Evolutionary conservation across 2,329 filamentous ascomycete species (phyloP), one percentile per base, ranked within the genome.

Genomic region (Beauveria sp.): DNA sequence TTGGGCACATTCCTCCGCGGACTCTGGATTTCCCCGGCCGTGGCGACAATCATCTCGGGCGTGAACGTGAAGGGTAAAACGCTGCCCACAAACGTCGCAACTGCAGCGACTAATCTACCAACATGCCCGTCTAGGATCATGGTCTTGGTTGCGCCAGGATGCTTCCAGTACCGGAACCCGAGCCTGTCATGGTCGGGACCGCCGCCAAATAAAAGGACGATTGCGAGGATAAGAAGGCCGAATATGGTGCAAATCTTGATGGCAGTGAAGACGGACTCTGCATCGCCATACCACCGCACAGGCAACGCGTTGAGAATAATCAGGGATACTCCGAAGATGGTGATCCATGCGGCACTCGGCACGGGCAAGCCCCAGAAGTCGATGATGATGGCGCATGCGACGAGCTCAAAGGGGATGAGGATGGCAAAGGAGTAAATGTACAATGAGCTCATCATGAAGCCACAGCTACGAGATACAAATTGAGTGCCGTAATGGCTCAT

Each of bases 371-470:
- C 7, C 59, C 50, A 61, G 31, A 55, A 61, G 16, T 34, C 51
- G 22, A 61, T 24, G 18, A 61, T 28, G 43, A 61, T 28, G 6
- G 43, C 26, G 2, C 42, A 42, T 12, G 43, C 59, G 20, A 51
- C 55, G 6, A 61, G 42, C n/a, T 61, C 59, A 10, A 54, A 55
- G 1, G 59, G 50, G 2, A 54, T 43, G 2, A 55, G 40, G 9
- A 61, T 52, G 31, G 59, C 40, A 42, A 55, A 61, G 7, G 43
- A 43, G 50, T 61, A 61, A 31, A 51, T 50, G 59, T 61, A 61
- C 51, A 40, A 48, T 51, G 51, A 55, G 42, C 59, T 51, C 40
- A 61, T 31, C 20, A 51, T 51, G 42, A 61, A 61, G 22, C 59
- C 59, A 26, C 43, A 45, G 10, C 31, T 28, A 8, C n/a, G 16